A percentile compares a stretch with the other conserved stretches of the same genome.
Evolutionary conservation across 345 rosid species (phyloP).

Genomic region (Brassica incana): DNA sequence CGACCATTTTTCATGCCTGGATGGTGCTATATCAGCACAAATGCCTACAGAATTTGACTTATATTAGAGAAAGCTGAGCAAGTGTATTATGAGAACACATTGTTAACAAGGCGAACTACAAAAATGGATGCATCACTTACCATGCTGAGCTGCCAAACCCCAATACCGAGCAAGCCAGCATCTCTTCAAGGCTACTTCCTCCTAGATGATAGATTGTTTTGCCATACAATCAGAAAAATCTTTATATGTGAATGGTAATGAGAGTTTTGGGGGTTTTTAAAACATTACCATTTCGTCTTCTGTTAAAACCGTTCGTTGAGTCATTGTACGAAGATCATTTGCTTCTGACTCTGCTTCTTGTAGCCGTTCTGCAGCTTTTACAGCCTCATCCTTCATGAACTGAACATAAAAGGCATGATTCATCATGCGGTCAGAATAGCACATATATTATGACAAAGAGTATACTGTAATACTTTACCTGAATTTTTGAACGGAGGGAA

Average conservation of each 20-base stretch:
- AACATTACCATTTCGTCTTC: slow-evolving; percentile 84
- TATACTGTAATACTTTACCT: slow-evolving; percentile 48
- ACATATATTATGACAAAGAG: slow-evolving; percentile 20
- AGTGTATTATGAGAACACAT: not conserved
- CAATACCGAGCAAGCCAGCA: slow-evolving; percentile 99
- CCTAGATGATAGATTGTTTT: slow-evolving; percentile 47
- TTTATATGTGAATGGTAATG: slow-evolving; percentile 3
- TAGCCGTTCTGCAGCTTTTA: slow-evolving; percentile 57
- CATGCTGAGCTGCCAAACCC: slow-evolving; percentile 89
- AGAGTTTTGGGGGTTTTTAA: slow-evolving; percentile 2
- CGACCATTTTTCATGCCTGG: slow-evolving; percentile 91
- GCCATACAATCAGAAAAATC: slow-evolving; percentile 28
- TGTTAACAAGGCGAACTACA: not conserved
- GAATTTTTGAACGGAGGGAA: slow-evolving; percentile 66
- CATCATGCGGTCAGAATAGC: slow-evolving; percentile 1
- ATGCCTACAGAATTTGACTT: slow-evolving; percentile 45
- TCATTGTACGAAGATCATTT: slow-evolving; percentile 74
- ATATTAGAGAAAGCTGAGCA: not conserved
- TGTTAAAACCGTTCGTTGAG: slow-evolving; percentile 87
- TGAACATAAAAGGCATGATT: slow-evolving; percentile 34
- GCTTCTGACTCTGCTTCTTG: slow-evolving; percentile 83
- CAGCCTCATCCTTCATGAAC: slow-evolving; percentile 72
- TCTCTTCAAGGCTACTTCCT: slow-evolving; percentile 97
- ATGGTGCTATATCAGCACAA: slow-evolving; percentile 77
- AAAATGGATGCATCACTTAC: slow-evolving; percentile 43